Base-by-base conservation (phyloP, 352 stramenopile genomes). In the Phytophthora ohioensis region DNA sequence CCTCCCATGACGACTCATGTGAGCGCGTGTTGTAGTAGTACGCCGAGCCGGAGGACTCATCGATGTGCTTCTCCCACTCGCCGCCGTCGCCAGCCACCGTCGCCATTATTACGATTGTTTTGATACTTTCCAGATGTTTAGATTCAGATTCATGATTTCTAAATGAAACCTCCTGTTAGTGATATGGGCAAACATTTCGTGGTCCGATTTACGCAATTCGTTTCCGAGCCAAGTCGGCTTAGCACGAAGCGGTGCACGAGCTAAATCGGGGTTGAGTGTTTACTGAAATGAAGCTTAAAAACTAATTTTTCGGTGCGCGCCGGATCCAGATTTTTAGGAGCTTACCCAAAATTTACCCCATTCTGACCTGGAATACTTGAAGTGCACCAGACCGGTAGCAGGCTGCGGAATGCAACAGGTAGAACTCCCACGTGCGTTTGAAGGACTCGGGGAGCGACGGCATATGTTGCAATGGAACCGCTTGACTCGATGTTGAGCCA, bases 361-460 rank as follows among this genome's bases (percentile, higher is more conserved):
- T 81, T 35, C 71, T 71, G 17, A 94, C 67, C 69, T 93, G 88
- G 41, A 92, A 94, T 12, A 80, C 79, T 65, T 93, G 85, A 32
- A 94, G 79, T 38, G 85, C 82, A 17, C 85, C 79, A 1, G 85
- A 84, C 6, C 84, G 85, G 57, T 93, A 97, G 69, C 87, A 94
- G 30, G 88, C 90, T 31, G 91, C 90, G 7, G 85, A 96, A 56
- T 97, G 91, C 39, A 93, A 76, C 58, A 97, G 59, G 60, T 97
- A 96, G 66, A 97, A 96, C 67, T 96, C 88, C 87, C 88, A 97
- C 34, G 86, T 94, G 41, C 91, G 85, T 52, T 89, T 84, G 53
- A 96, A 97, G 4, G 85, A 93, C 51, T 92, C 77, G 3, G 88
- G 88, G 13, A 94, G 67, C 21, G 77, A 88, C 17, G 68, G 69